Evolutionary conservation across 2,329 filamentous ascomycete species (phyloP), one percentile per base, ranked within the genome.

Genomic region (Colletotrichum noveboracense): DNA sequence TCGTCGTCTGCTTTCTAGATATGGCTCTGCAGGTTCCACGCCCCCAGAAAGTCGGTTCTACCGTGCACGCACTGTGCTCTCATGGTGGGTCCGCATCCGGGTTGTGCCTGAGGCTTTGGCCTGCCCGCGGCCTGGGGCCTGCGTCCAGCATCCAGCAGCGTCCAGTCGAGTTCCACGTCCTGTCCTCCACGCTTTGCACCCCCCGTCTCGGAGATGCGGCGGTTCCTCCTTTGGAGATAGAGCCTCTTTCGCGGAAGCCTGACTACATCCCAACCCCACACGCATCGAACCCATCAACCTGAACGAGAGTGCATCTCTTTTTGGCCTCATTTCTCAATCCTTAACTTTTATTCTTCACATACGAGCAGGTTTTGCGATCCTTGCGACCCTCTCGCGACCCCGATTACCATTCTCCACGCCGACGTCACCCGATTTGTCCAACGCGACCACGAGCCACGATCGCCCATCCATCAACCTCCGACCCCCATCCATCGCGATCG

Each of bases 191-290:
- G 70, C 70, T 70, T 43, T 48, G 64, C 64, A 34, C 36, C 73
- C 60, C 72, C 69, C 36, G 62, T 75, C 36, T 74, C 66, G 71
- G 71, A 76, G 70, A 69, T 74, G 70, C 74, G 70, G 70, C 69
- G 72, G 72, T 62, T 75, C 73, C 38, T 75, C 62, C 48, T 73
- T 61, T n/a, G 66, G 34, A n/a, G 18, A 32, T 24, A 32, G 71
- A 75, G 71, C 70, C 55, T 76, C 66, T 66, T 58, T 70, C 66
- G 38, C 74, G 56, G 74, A 73, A 66, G 74, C 66, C 74, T 75
- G 74, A 76, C 74, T 76, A 76, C 66, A 76, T 75, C 71, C 18
- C 74, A 76, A 70, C 74, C 71, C 74, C 71, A 76, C 74, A 76
- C 71, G 67, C 32, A 62, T 43, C 55, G 66, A 76, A 66, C 52